Percentiles rank a stretch among this genome's conserved stretches.
Conservation (phyloP, 192 early-diverging fungal genomes). For the Paraglomus occultum region DNA sequence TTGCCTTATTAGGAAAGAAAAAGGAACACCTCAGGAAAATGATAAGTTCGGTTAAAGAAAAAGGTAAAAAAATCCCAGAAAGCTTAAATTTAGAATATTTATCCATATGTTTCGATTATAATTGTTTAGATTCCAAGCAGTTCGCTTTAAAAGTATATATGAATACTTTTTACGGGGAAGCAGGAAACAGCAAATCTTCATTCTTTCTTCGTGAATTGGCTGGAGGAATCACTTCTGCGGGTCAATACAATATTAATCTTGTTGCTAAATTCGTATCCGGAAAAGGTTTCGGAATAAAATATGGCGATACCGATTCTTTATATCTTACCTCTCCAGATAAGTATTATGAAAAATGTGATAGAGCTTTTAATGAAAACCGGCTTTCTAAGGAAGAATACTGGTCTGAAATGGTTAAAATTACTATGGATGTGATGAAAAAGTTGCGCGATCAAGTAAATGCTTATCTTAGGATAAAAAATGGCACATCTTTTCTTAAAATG, state of each 20-base stretch:
- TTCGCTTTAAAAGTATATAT: not conserved
- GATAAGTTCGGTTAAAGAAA: constrained; percentile 4
- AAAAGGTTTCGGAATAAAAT: not conserved
- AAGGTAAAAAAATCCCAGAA: not conserved
- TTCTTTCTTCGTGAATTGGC: constrained; percentile 16
- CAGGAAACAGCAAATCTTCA: not conserved
- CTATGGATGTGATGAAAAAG: constrained; percentile 1
- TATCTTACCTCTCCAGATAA: constrained; percentile 6
- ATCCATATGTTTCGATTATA: not conserved
- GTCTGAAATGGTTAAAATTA: constrained; percentile 18
- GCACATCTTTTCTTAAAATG: constrained; percentile 17
- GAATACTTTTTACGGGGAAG: no score
- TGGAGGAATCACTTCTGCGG: constrained; percentile 5
- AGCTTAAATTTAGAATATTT: constrained; percentile 14
- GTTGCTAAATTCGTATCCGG: not conserved
- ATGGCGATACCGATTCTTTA: constrained; percentile 18
- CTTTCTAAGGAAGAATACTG: not conserved
- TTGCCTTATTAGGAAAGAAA: not conserved
- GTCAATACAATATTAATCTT: not conserved
- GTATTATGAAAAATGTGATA: constrained; percentile 18
- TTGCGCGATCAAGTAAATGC: not conserved
- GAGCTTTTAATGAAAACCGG: not conserved
- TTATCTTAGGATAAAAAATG: constrained; percentile 14
- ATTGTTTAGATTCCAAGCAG: constrained; percentile 8
- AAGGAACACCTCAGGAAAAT: not conserved